Conservation (phyloP, 2,329 filamentous ascomycete genomes). For the Penicillium sp. region DNA sequence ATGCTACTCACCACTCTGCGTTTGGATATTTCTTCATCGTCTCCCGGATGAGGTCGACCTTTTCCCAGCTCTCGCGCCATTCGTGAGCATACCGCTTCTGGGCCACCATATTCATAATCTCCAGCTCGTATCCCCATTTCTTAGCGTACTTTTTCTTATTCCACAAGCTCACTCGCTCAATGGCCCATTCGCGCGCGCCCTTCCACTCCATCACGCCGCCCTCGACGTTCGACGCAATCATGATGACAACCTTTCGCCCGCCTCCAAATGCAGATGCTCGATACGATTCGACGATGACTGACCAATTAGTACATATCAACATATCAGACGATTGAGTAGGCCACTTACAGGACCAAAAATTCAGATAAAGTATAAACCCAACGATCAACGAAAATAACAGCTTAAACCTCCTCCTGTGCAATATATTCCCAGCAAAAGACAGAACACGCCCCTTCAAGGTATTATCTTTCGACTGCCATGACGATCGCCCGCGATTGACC, state of each 20-base stretch:
- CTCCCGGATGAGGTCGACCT: slow-evolving; percentile 88
- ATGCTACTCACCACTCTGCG: slow-evolving; percentile 75
- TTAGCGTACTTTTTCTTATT: slow-evolving; percentile 89
- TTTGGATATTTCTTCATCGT: slow-evolving; percentile 90
- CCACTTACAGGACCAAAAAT: slow-evolving; percentile 70
- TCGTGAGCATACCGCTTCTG: slow-evolving; percentile 98
- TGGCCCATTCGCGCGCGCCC: slow-evolving; percentile 93
- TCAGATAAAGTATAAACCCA: slow-evolving; percentile 59
- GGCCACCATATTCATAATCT: slow-evolving; percentile 97
- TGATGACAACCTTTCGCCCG: slow-evolving; percentile 87
- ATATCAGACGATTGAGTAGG: slow-evolving; percentile 27
- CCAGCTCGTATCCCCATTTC: slow-evolving; percentile 90
- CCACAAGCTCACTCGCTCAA: slow-evolving; percentile 89
- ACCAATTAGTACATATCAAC: slow-evolving; percentile 21
- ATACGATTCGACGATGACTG: slow-evolving; percentile 59
- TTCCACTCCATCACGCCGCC: slow-evolving; percentile 99
- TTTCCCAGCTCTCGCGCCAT: slow-evolving; percentile 99
- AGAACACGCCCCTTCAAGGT: slow-evolving; percentile 27
- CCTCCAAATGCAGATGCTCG: slow-evolving; percentile 72
- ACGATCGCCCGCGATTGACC: slow-evolving; percentile 52
- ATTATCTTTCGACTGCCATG: slow-evolving; percentile 44
- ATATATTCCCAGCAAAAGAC: slow-evolving; percentile 46
- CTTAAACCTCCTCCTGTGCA: slow-evolving; percentile 63
- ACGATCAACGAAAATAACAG: slow-evolving; percentile 57
- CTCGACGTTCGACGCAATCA: slow-evolving; percentile 87